Conservation (phyloP, 1,284 basidiomycete genomes). For the Pisolithus thermaeus region DNA sequence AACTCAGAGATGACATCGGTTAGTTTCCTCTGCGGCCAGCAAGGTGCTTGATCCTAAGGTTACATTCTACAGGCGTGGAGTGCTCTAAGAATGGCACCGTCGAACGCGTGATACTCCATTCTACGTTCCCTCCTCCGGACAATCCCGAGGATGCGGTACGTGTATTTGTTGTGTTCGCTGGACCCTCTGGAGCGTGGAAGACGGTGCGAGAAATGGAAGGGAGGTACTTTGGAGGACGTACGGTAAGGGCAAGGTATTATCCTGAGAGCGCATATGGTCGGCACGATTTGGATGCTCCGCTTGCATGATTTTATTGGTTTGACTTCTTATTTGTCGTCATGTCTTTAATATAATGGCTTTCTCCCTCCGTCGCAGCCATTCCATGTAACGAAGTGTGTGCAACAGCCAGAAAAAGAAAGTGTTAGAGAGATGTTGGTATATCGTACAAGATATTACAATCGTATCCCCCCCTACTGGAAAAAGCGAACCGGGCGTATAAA, state of each 20-base stretch:
- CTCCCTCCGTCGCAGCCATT: not conserved
- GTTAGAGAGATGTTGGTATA: not conserved
- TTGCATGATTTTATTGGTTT: conserved; percentile 13
- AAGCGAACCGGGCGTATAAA: not conserved
- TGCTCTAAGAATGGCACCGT: conserved; percentile 88
- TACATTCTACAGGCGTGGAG: conserved; percentile 60
- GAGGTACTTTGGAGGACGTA: conserved; percentile 82
- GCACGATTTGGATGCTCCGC: conserved; percentile 41
- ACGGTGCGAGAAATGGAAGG: conserved; percentile 89
- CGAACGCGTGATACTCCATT: conserved; percentile 81
- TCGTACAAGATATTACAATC: not conserved
- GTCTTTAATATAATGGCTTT: not conserved
- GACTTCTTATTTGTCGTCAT: not conserved
- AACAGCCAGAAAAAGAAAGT: not conserved
- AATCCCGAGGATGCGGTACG: conserved; percentile 68
- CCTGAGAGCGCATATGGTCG: conserved; percentile 56
- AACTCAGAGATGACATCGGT: conserved; percentile 84
- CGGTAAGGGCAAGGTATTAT: conserved; percentile 80
- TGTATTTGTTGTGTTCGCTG: conserved; percentile 82
- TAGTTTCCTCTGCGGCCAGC: conserved; percentile 25
- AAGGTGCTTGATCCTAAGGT: conserved; percentile 5
- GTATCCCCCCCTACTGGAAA: not conserved
- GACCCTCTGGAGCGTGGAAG: conserved; percentile 91
- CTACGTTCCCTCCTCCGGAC: conserved; percentile 57
- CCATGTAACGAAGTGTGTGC: too few relatives aligned